Percentiles rank a stretch among this genome's conserved stretches.
Conservation (phyloP, 768 basidiomycete genomes). For the Hirschioporus abietinus region DNA sequence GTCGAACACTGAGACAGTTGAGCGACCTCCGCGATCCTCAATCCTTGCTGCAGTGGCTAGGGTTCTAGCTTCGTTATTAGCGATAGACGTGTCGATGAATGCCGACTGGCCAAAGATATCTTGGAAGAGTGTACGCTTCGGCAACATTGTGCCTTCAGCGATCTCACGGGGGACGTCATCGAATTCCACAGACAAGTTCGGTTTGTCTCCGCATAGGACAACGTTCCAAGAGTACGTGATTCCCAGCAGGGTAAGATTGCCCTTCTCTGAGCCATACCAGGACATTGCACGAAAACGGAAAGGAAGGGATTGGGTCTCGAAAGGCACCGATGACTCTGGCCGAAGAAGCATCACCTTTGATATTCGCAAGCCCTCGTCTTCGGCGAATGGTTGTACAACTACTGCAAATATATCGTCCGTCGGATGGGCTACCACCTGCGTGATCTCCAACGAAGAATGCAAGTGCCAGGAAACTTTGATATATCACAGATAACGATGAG, state of each 20-base stretch:
- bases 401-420: conserved; percentile 54
- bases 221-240: conserved; percentile 63
- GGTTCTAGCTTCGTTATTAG: conserved; percentile 10
- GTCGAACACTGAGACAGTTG: conserved; percentile 49
- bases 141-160: conserved; percentile 20
- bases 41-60: conserved; percentile 18
- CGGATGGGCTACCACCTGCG: conserved; percentile 49
- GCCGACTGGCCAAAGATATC: conserved; percentile 87
- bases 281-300: conserved; percentile 53
- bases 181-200: conserved; percentile 35
- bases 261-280: conserved; percentile 31
- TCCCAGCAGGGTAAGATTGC: conserved; percentile 53
- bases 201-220: conserved; percentile 61
- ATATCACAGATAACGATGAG: conserved; percentile 9
- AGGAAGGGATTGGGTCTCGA: conserved; percentile 44
- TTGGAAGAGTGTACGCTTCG: conserved; percentile 68
- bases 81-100: conserved; percentile 32
- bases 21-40: conserved; percentile 33
- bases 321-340: conserved; percentile 39
- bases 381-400: conserved; percentile 31
- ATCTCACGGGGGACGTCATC: conserved; percentile 37
- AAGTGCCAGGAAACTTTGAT: conserved; percentile 59
- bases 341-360: conserved; percentile 47
- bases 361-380: conserved; percentile 23
- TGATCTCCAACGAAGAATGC: conserved; percentile 31